A percentile compares a stretch with the other conserved stretches of the same genome.
These are phyloP conservation scores for Xylariaceae sp. DNA, from an alignment of 2,329 filamentous ascomycete genomes.

Conservation along the genomic window DNA sequence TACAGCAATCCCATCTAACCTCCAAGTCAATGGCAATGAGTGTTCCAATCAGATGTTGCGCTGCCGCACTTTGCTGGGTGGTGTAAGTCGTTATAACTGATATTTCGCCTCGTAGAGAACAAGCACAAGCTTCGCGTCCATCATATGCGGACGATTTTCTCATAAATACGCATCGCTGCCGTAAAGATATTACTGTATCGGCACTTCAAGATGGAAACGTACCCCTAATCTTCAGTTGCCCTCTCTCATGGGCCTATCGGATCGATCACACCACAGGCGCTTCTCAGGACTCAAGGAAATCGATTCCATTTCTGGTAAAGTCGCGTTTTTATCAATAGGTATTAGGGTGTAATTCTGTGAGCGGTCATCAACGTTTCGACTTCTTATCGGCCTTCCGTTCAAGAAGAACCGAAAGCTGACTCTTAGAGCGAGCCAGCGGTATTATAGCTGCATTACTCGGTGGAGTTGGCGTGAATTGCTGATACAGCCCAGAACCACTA, in stretches of 20 bases:
- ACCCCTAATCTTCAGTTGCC: slow-evolving; percentile 14
- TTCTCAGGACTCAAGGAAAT: slow-evolving; percentile 1
- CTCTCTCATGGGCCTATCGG: slow-evolving; percentile 10
- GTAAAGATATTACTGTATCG: slow-evolving; percentile 1
- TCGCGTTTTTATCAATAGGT: not conserved
- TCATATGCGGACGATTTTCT: no score
- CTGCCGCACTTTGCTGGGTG: no score
- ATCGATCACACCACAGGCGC: slow-evolving; percentile 1
- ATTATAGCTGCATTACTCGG: slow-evolving; percentile 42
- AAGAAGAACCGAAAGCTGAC: slow-evolving; percentile 53
- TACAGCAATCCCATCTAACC: not conserved
- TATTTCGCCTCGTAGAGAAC: no score
- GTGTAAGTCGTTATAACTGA: no score
- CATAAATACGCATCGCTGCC: not conserved
- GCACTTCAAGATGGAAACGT: not conserved
- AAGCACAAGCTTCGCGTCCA: no score
- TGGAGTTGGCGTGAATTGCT: slow-evolving; percentile 44
- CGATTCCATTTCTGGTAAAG: not conserved
- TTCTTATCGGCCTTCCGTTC: slow-evolving; percentile 38
- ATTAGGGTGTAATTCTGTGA: not conserved
- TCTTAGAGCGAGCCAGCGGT: slow-evolving; percentile 54
- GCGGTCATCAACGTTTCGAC: slow-evolving; percentile 22
- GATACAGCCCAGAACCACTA: slow-evolving; percentile 33
- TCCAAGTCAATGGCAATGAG: not conserved
- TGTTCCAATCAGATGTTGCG: no score